A percentile compares a stretch with the other conserved stretches of the same genome.
These are phyloP conservation scores for Malassezia nana DNA, from an alignment of 1,284 basidiomycete genomes.

Conservation along the genomic window DNA sequence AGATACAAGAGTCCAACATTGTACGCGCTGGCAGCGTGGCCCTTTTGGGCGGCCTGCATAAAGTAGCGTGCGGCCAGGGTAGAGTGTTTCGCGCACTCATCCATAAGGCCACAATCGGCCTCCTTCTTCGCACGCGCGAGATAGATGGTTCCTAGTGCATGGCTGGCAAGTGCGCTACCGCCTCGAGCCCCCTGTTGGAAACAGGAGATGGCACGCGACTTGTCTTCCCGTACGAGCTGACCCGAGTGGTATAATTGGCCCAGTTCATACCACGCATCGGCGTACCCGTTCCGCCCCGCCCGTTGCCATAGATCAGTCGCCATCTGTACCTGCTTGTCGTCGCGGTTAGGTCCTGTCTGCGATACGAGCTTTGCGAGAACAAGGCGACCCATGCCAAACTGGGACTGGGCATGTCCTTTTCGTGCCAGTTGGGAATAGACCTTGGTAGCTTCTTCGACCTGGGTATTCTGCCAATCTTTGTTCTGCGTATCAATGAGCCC, in stretches of 20 bases:
- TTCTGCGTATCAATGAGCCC: slow-evolving; percentile 22
- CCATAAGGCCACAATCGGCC: slow-evolving; percentile 20
- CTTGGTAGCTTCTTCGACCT: slow-evolving; percentile 21
- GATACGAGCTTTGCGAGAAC: slow-evolving; percentile 21
- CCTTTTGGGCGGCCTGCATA: slow-evolving; percentile 29
- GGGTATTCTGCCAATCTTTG: slow-evolving; percentile 10
- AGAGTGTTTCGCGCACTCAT: slow-evolving; percentile 7
- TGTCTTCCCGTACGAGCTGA: slow-evolving; percentile 20
- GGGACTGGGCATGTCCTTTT: slow-evolving; percentile 26
- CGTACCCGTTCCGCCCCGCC: slow-evolving; percentile 27
- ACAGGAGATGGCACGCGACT: slow-evolving; percentile 14
- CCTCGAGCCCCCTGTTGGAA: slow-evolving; percentile 26
- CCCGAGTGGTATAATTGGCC: slow-evolving; percentile 22
- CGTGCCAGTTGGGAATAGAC: slow-evolving; percentile 27
- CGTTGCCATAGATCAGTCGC: slow-evolving; percentile 24
- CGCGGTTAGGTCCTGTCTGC: slow-evolving; percentile 15
- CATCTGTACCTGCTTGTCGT: slow-evolving; percentile 15
- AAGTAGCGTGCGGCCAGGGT: slow-evolving; percentile 21
- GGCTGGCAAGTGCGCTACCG: slow-evolving; percentile 14
- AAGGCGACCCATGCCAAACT: slow-evolving; percentile 27
- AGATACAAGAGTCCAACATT: slow-evolving; percentile 36
- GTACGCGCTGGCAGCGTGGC: slow-evolving; percentile 35
- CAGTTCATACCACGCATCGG: slow-evolving; percentile 39
- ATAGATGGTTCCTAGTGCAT: slow-evolving; percentile 13
- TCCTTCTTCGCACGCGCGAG: background rate